phyloP scores from a whole-genome alignment of 305 asterid species.

The Ilex paraguariensis region DNA sequence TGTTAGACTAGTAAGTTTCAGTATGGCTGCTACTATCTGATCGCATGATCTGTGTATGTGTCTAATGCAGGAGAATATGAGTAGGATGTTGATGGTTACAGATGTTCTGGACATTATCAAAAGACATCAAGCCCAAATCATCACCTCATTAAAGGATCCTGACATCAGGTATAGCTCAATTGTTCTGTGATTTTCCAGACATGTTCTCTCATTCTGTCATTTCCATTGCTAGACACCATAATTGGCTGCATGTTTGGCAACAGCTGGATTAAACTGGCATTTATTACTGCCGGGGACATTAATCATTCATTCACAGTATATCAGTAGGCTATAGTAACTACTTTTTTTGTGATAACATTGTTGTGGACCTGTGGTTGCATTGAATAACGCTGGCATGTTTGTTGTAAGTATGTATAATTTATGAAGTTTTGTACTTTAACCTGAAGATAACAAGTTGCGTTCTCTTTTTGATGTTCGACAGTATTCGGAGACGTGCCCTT shows the following conservation, averaged over 20 bases:
- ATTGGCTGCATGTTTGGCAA: neutral
- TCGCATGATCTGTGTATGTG: slow-evolving; percentile 24
- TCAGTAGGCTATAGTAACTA: too few relatives aligned
- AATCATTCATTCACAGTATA: too few relatives aligned
- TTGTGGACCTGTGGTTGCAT: too few relatives aligned
- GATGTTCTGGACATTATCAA: slow-evolving; percentile 96
- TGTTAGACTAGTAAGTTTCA: neutral
- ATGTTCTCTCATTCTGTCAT: slow-evolving; percentile 5
- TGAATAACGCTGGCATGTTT: too few relatives aligned
- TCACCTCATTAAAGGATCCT: slow-evolving; percentile 97
- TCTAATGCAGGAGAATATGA: slow-evolving; percentile 91
- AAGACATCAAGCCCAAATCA: slow-evolving; percentile 99
- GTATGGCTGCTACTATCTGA: slow-evolving; percentile 24
- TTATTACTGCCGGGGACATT: too few relatives aligned
- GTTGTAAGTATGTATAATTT: too few relatives aligned
- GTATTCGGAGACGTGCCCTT: slow-evolving; percentile 97
- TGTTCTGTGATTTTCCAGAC: slow-evolving; percentile 12
- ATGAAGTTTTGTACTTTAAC: too few relatives aligned
- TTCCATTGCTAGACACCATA: neutral
- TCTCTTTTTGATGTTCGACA: slow-evolving; percentile 30
- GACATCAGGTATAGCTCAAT: slow-evolving; percentile 71
- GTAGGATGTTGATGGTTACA: slow-evolving; percentile 98
- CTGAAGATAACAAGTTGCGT: neutral
- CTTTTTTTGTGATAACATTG: too few relatives aligned
- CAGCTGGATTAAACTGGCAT: too few relatives aligned